Percentiles rank a stretch among this genome's conserved stretches.
Evolutionary conservation across 495 filamentous ascomycete species (phyloP).

Genomic region (Xylaria nigripes): DNA sequence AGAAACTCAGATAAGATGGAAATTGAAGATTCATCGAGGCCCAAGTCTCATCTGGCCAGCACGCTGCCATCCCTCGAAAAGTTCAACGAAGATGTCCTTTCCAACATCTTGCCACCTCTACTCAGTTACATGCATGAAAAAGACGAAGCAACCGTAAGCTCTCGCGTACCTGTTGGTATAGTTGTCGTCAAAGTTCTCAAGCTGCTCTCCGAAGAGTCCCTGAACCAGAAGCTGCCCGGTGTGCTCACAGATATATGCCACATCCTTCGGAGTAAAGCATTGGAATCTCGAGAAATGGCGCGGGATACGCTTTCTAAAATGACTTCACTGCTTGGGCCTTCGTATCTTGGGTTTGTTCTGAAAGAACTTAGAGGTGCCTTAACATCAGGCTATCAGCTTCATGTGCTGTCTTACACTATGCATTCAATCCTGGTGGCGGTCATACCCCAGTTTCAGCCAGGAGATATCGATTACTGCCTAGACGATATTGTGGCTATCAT

Average conservation of each 20-base stretch:
- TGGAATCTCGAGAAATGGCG: constrained; percentile 84
- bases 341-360: constrained; percentile 83
- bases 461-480: constrained; percentile 85
- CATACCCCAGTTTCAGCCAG: constrained; percentile 65
- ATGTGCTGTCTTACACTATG: constrained; percentile 90
- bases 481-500: constrained; percentile 68
- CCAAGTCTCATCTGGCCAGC: constrained; percentile 42
- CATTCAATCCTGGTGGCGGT: constrained; percentile 80
- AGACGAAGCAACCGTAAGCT: constrained; percentile 84
- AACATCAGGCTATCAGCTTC: constrained; percentile 78
- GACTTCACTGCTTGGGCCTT: constrained; percentile 64
- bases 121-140: constrained; percentile 82
- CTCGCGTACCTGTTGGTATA: constrained; percentile 80
- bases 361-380: constrained; percentile 82
- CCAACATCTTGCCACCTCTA: constrained; percentile 67
- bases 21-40: constrained; percentile 22
- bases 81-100: constrained; percentile 62
- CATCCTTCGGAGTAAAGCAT: constrained; percentile 79
- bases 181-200: constrained; percentile 78
- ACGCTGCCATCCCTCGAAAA: constrained; percentile 63
- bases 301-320: constrained; percentile 81
- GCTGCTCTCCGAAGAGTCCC: constrained; percentile 61
- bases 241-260: constrained; percentile 87
- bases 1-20: constrained; percentile 33
- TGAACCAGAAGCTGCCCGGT: constrained; percentile 65